Conservation (phyloP, 495 filamentous ascomycete genomes). For the Daldinia loculata region DNA sequence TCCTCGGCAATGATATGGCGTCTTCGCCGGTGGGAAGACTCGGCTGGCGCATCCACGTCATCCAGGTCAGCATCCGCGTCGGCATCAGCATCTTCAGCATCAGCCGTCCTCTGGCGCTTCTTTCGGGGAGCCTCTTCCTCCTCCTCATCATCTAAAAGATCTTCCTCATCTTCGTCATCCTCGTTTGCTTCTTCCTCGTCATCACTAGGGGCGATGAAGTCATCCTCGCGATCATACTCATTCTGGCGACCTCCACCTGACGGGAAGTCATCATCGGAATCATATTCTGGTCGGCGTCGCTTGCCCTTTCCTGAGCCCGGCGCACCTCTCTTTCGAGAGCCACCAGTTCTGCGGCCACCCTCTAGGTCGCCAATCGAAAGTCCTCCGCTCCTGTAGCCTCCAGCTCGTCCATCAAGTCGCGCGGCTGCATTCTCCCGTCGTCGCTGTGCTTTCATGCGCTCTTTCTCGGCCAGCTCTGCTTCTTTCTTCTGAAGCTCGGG, state of each 20-base stretch:
- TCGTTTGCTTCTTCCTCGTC: constrained; percentile 70
- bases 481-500: constrained; percentile 80
- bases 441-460: constrained; percentile 71
- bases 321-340: constrained; percentile 55
- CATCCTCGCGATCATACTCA: constrained; percentile 84
- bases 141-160: constrained; percentile 56
- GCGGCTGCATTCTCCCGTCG: constrained; percentile 73
- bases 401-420: constrained; percentile 64
- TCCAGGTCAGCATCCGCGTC: constrained; percentile 57
- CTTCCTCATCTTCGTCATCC: constrained; percentile 68
- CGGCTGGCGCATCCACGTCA: constrained; percentile 53
- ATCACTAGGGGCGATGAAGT: constrained; percentile 78
- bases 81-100: constrained; percentile 52
- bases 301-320: constrained; percentile 53
- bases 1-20: constrained; percentile 60
- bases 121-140: constrained; percentile 57
- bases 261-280: constrained; percentile 72
- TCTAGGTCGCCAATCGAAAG: constrained; percentile 80
- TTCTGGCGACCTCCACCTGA: constrained; percentile 72
- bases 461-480: constrained; percentile 77
- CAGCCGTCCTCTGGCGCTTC: constrained; percentile 60
- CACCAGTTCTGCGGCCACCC: constrained; percentile 57
- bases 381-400: constrained; percentile 62
- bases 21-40: constrained; percentile 47
- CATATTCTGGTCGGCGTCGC: constrained; percentile 60